phyloP scores from a whole-genome alignment of 352 stramenopile species.

The Phytophthora palmivora region DNA sequence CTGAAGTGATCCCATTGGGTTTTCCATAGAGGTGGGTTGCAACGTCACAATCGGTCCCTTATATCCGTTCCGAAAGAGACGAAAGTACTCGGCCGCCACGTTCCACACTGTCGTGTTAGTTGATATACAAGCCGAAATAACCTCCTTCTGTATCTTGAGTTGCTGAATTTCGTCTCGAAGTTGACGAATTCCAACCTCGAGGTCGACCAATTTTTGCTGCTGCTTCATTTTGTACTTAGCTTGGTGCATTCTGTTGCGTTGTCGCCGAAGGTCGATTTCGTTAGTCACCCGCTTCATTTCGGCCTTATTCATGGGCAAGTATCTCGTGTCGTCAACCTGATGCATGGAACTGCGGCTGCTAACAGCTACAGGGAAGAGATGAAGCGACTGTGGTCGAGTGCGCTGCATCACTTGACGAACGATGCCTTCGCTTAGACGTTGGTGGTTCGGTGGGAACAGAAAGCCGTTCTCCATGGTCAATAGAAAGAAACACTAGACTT shows the following conservation, averaged over 20 bases:
- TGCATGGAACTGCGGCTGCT: constrained; percentile 17
- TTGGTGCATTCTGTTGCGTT: constrained; percentile 21
- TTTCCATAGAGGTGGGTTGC: background rate
- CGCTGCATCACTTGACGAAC: too few species aligned
- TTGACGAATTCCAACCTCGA: constrained; percentile 9
- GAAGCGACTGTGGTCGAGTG: too few species aligned
- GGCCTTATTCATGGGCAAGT: too few species aligned
- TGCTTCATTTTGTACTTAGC: constrained; percentile 26
- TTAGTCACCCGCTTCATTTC: background rate
- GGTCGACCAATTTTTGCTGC: constrained; percentile 8
- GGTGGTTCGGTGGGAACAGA: too few species aligned
- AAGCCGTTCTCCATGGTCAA: too few species aligned
- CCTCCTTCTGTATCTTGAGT: too few species aligned
- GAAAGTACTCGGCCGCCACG: too few species aligned
- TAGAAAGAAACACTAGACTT: too few species aligned
- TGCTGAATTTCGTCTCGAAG: constrained; percentile 18
- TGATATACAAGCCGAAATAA: too few species aligned
- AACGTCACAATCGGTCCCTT: constrained; percentile 1
- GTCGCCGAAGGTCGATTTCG: constrained; percentile 9
- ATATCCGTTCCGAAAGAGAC: constrained; percentile 20
- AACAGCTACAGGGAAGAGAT: constrained; percentile 1
- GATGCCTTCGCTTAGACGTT: too few species aligned
- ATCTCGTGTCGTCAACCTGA: constrained; percentile 3
- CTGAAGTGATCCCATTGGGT: background rate
- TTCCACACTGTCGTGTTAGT: too few species aligned